These are phyloP conservation scores for Carallia brachiata DNA, from an alignment of 345 rosid genomes.

Conservation along the genomic window DNA sequence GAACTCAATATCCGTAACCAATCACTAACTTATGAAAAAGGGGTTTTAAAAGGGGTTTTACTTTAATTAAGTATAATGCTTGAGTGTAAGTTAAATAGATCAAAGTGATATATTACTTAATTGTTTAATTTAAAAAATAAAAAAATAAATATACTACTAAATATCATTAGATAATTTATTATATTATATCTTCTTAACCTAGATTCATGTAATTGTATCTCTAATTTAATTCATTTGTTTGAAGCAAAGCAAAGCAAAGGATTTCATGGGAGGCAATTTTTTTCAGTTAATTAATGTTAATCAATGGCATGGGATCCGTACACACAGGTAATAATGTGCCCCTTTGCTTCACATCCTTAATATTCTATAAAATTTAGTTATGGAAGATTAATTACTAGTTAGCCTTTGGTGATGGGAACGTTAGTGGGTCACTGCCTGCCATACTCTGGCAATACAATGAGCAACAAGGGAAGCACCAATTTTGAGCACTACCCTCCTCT, in stretches of 20 bases:
- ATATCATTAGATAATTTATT: no score
- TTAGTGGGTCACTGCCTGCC: constrained; percentile 14
- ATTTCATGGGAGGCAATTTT: constrained; percentile 5
- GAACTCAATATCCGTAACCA: constrained; percentile 21
- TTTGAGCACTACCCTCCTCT: background rate
- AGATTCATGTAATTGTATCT: no score
- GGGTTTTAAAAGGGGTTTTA: background rate
- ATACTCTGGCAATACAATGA: constrained; percentile 15
- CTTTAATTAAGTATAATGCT: no score
- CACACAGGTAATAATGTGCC: constrained; percentile 22
- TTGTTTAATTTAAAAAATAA: no score
- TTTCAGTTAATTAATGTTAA: constrained; percentile 12
- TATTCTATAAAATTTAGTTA: background rate
- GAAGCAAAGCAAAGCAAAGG: background rate
- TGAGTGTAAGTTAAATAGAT: no score
- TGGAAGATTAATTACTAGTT: background rate
- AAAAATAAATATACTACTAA: no score
- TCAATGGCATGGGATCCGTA: constrained; percentile 13
- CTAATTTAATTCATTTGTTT: background rate
- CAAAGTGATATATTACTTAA: no score
- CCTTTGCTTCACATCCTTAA: constrained; percentile 16
- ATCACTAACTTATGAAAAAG: constrained; percentile 9
- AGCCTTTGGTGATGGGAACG: constrained; percentile 4
- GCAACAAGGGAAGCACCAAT: background rate
- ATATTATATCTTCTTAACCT: no score